Evolutionary conservation across 208 protist genomes (phyloP).

Genomic region (Acanthamoeba triangularis): DNA sequence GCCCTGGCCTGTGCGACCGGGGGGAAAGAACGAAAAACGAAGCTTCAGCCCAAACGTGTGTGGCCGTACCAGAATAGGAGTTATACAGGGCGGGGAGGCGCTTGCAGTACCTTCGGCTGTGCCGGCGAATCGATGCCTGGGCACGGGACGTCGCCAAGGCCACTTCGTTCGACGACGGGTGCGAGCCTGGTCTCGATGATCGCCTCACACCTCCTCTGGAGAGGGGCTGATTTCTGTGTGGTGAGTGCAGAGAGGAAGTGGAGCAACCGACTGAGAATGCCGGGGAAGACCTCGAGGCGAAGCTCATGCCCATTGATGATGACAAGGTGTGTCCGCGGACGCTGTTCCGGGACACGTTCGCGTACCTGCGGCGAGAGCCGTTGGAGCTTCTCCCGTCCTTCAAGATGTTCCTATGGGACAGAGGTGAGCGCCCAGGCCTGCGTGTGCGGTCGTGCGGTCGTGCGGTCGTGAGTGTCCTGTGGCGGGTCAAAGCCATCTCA

Average conservation of each 20-base stretch:
- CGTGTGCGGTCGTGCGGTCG: background rate
- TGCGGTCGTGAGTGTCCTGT: background rate
- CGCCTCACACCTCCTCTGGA: background rate
- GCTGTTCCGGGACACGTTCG: background rate
- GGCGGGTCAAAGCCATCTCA: background rate
- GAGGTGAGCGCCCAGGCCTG: background rate
- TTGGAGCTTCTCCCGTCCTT: background rate
- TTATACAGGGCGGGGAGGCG: background rate
- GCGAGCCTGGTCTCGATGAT: background rate
- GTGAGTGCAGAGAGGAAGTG: background rate
- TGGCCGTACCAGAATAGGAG: background rate
- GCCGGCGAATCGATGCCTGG: background rate
- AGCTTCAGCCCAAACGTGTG: background rate
- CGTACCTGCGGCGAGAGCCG: background rate
- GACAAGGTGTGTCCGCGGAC: background rate
- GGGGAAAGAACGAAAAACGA: too few relatives aligned
- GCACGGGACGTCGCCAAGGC: background rate
- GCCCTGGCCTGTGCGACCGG: background rate
- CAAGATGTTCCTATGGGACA: constrained; percentile 47
- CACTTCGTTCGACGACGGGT: constrained; percentile 16
- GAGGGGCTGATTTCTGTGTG: too few relatives aligned
- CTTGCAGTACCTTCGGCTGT: background rate
- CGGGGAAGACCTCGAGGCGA: too few relatives aligned
- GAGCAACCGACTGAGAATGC: background rate
- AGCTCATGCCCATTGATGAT: background rate